Conservation (phyloP, 2,329 filamentous ascomycete species). For the Fusarium chaquense region DNA sequence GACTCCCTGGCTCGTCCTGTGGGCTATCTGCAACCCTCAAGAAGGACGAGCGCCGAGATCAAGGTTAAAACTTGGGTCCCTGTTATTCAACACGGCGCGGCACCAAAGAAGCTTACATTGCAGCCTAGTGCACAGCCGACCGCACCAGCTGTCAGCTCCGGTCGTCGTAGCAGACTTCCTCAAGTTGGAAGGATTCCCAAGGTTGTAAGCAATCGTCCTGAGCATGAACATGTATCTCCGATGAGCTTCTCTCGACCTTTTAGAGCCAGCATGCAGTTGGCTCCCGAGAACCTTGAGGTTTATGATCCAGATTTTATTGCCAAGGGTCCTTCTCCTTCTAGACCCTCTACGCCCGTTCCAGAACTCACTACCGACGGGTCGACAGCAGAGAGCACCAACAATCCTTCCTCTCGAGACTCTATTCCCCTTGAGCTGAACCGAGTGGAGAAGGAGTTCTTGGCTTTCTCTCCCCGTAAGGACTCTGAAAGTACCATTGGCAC, state of each 20-base stretch:
- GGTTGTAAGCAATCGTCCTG: slow-evolving; percentile 76
- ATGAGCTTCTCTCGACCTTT: slow-evolving; percentile 91
- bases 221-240: slow-evolving; percentile 75
- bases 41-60: slow-evolving; percentile 2
- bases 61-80: slow-evolving; percentile 18
- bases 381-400: slow-evolving; percentile 50
- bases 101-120: slow-evolving; percentile 12
- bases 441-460: slow-evolving; percentile 73
- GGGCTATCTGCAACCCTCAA: not conserved
- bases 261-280: slow-evolving; percentile 61
- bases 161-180: slow-evolving; percentile 70
- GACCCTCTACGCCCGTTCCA: slow-evolving; percentile 53
- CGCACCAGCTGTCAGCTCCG: slow-evolving; percentile 16
- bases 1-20: slow-evolving; percentile 20
- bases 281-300: slow-evolving; percentile 47
- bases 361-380: slow-evolving; percentile 55
- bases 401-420: slow-evolving; percentile 50
- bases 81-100: slow-evolving; percentile 15
- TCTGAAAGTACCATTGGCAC: slow-evolving; percentile 69
- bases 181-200: slow-evolving; percentile 89
- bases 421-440: slow-evolving; percentile 47
- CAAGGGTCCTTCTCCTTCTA: slow-evolving; percentile 61
- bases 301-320: slow-evolving; percentile 57
- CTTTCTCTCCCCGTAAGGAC: slow-evolving; percentile 78
- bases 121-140: slow-evolving; percentile 12